Conservation (phyloP, 2,329 filamentous ascomycete species). For the Penicillium sp. region DNA sequence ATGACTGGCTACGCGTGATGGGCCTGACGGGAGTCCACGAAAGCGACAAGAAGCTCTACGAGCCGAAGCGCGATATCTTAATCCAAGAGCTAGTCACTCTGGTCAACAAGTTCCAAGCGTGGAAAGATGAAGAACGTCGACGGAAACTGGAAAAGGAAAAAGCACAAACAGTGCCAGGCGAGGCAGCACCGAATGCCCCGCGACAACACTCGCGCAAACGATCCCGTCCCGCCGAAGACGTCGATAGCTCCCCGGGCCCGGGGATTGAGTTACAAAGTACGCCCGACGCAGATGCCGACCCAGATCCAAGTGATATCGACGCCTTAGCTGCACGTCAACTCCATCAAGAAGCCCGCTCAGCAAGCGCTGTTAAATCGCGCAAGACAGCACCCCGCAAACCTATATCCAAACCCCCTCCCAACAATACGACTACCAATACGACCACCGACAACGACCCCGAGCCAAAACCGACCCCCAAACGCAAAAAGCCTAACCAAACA, state of each 20-base stretch:
- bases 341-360: conserved; percentile 65
- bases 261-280: conserved; percentile 36
- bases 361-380: conserved; percentile 46
- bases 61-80: conserved; percentile 80
- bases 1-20: conserved; percentile 90
- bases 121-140: conserved; percentile 86
- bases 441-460: not conserved
- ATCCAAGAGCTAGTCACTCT: conserved; percentile 77
- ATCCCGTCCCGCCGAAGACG: conserved; percentile 41
- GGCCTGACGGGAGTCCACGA: conserved; percentile 84
- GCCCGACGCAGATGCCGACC: conserved; percentile 20
- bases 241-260: conserved; percentile 42
- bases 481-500: conserved; percentile 12
- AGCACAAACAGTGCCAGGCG: conserved; percentile 11
- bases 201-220: conserved; percentile 13
- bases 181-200: not conserved
- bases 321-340: conserved; percentile 71
- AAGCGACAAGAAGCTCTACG: conserved; percentile 79
- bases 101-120: conserved; percentile 80
- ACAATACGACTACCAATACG: conserved; percentile 1
- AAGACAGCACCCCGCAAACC: conserved; percentile 21
- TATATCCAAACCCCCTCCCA: conserved; percentile 1
- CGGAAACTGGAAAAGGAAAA: conserved; percentile 74
- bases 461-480: conserved; percentile 29
- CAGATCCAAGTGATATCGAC: conserved; percentile 68